A percentile compares a stretch with the other conserved stretches of the same genome.
Conservation (phyloP, 768 basidiomycete species). For the Russula virescens region DNA sequence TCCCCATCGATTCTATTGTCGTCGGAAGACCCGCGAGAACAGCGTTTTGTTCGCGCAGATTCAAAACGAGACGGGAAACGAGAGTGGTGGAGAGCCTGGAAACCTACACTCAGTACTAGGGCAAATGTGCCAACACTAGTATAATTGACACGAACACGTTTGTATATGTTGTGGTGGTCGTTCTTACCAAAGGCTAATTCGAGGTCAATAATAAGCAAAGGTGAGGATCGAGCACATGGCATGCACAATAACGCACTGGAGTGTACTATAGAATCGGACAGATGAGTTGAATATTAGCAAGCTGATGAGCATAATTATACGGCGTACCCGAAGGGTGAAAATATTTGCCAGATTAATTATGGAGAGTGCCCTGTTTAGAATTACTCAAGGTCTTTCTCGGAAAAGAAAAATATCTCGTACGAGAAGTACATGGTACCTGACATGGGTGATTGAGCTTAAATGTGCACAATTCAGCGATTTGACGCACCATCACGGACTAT, state of each 20-base stretch:
- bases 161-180: conserved; percentile 1
- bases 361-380: conserved; percentile 5
- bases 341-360: conserved; percentile 14
- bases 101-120: background rate
- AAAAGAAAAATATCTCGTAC: background rate
- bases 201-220: background rate
- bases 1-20: conserved; percentile 5
- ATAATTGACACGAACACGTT: conserved; percentile 14
- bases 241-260: conserved; percentile 2
- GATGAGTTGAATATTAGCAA: background rate
- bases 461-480: background rate
- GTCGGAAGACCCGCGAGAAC: background rate
- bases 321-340: conserved; percentile 10
- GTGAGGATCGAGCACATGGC: background rate
- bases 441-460: background rate
- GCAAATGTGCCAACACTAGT: no score
- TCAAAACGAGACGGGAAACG: conserved; percentile 18
- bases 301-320: background rate
- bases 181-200: conserved; percentile 6
- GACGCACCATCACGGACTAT: conserved; percentile 17
- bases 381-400: background rate
- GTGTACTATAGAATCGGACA: background rate
- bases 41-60: conserved; percentile 7
- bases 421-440: conserved; percentile 18
- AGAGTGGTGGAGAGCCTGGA: conserved; percentile 13